Conservation (phyloP, 192 early-diverging fungal genomes). For the Coemansia sp. region DNA sequence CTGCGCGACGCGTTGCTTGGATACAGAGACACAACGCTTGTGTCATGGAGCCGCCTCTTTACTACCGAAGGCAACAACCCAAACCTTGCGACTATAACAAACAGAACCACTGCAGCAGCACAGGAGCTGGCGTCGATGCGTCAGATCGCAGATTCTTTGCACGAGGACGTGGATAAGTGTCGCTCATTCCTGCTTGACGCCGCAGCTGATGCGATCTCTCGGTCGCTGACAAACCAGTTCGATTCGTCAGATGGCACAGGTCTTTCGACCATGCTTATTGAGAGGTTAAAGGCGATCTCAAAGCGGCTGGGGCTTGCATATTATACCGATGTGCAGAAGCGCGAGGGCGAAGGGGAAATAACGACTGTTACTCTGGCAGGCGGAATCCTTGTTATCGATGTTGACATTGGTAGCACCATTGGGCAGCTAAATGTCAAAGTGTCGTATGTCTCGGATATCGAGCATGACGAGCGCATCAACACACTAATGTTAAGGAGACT, state of each 20-base stretch:
- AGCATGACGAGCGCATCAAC: conserved; percentile 45
- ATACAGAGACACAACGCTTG: conserved; percentile 44
- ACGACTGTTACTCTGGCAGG: conserved; percentile 53
- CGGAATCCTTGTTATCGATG: conserved; percentile 45
- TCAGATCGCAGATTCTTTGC: conserved; percentile 26
- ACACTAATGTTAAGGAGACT: conserved; percentile 31
- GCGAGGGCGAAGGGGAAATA: conserved; percentile 2
- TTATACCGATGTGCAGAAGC: conserved; percentile 40
- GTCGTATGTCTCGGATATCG: conserved; percentile 43
- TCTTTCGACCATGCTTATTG: conserved; percentile 19
- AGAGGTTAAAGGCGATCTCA: conserved; percentile 28
- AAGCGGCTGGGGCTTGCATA: conserved; percentile 37
- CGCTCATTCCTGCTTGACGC: conserved; percentile 27
- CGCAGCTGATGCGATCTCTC: conserved; percentile 29
- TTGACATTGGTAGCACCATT: conserved; percentile 27
- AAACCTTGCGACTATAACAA: conserved; percentile 8
- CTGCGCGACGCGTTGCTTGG: conserved; percentile 23
- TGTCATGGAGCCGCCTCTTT: conserved; percentile 31
- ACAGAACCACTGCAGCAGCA: conserved; percentile 19
- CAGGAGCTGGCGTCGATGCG: conserved; percentile 47
- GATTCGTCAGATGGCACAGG: neutral
- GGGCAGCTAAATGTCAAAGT: conserved; percentile 40
- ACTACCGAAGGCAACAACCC: conserved; percentile 5
- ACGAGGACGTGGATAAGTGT: conserved; percentile 29
- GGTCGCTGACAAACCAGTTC: conserved; percentile 3